These are phyloP conservation scores for Thuidium tamariscinum DNA, from an alignment of 225 moss, liverwort and hornwort genomes.

Conservation along the genomic window DNA sequence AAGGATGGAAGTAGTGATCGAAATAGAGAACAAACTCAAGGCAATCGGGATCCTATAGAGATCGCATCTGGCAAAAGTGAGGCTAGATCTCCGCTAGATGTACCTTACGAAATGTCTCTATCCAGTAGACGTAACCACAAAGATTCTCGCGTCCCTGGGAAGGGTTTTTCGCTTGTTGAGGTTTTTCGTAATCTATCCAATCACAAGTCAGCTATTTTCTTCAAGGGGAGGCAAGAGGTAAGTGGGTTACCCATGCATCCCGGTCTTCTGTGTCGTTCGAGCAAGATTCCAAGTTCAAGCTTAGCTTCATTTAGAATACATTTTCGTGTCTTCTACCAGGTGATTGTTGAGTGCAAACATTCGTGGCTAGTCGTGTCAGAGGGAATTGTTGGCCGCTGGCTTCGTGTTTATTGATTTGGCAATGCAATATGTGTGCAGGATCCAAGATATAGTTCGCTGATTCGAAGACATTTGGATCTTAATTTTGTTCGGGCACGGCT, in stretches of 20 bases:
- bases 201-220: conserved; percentile 61
- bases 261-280: background rate
- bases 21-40: conserved; percentile 11
- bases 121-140: conserved; percentile 49
- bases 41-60: conserved; percentile 25
- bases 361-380: background rate
- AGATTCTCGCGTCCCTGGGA: conserved; percentile 60
- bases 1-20: conserved; percentile 25
- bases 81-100: conserved; percentile 52
- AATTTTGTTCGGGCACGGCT: conserved; percentile 59
- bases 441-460: conserved; percentile 42
- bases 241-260: conserved; percentile 3
- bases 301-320: background rate
- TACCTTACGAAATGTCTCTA: conserved; percentile 53
- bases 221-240: conserved; percentile 59
- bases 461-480: conserved; percentile 72
- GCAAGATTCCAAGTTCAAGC: background rate
- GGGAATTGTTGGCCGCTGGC: background rate
- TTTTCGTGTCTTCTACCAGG: background rate
- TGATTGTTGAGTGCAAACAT: background rate
- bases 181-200: conserved; percentile 57
- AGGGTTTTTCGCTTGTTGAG: conserved; percentile 60
- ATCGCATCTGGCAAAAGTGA: conserved; percentile 64
- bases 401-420: background rate
- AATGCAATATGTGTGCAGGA: conserved; percentile 12